phyloP scores from a whole-genome alignment of 2,329 filamentous ascomycete genomes.

The Colletotrichum eleusines region DNA sequence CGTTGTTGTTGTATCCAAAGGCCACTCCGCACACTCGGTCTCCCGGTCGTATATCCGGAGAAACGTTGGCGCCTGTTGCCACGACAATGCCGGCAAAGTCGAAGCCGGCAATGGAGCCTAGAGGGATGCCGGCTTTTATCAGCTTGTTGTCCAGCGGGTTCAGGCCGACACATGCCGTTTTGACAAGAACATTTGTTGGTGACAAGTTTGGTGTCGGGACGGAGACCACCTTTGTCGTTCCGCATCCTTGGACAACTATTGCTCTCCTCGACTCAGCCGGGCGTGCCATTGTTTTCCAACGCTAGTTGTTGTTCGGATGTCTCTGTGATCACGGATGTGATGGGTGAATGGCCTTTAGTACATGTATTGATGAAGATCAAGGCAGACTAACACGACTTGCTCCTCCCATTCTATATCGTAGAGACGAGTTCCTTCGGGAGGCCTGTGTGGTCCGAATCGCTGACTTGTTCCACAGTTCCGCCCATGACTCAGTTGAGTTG shows the following conservation, averaged over 20 bases:
- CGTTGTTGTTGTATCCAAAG: slow-evolving; percentile 43
- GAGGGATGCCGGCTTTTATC: slow-evolving; percentile 44
- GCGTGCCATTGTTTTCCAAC: slow-evolving; percentile 19
- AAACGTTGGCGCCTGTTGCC: slow-evolving; percentile 45
- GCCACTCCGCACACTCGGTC: slow-evolving; percentile 47
- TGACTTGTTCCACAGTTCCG: too few relatives aligned
- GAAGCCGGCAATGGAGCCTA: slow-evolving; percentile 49
- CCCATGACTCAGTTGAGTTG: too few relatives aligned
- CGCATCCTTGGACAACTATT: neutral
- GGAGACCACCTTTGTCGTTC: neutral
- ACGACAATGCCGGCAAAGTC: slow-evolving; percentile 53
- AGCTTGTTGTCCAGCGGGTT: slow-evolving; percentile 55
- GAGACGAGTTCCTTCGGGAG: too few relatives aligned
- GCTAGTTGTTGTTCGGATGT: neutral
- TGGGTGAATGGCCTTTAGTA: too few relatives aligned
- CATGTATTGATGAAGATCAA: too few relatives aligned
- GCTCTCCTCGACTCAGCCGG: neutral
- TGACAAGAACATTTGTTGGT: slow-evolving; percentile 43
- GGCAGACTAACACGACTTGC: too few relatives aligned
- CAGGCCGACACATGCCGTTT: slow-evolving; percentile 49
- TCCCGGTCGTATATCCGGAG: slow-evolving; percentile 45
- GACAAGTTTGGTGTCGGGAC: neutral
- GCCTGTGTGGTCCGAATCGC: too few relatives aligned
- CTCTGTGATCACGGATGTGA: neutral
- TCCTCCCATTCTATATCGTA: too few relatives aligned